Conservation (phyloP, 2,329 filamentous ascomycete genomes). For the Stachybotrys chartarum region DNA sequence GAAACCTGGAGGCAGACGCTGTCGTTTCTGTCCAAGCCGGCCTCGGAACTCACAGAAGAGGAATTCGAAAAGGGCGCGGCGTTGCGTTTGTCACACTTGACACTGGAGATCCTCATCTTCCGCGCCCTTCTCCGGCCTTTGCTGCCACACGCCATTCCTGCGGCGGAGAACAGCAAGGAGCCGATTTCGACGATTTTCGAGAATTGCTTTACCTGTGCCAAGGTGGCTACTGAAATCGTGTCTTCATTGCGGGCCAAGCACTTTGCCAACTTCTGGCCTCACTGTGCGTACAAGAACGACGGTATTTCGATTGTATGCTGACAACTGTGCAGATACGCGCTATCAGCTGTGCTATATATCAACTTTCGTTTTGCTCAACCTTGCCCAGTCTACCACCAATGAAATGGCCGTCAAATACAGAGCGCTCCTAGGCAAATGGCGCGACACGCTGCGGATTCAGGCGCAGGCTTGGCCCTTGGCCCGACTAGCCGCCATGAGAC, state of each 20-base stretch:
- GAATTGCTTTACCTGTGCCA: constrained; percentile 8
- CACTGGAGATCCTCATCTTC: constrained; percentile 17
- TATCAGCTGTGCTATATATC: constrained; percentile 17
- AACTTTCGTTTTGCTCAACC: constrained; percentile 14
- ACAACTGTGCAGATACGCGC: constrained; percentile 9
- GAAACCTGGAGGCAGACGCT: constrained; percentile 16
- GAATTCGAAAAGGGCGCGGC: constrained; percentile 13
- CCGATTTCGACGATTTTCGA: constrained; percentile 16
- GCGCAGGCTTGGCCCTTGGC: constrained; percentile 15
- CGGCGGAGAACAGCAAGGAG: constrained; percentile 7
- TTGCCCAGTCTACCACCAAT: constrained; percentile 12
- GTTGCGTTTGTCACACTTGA: constrained; percentile 14
- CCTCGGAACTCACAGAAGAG: constrained; percentile 10
- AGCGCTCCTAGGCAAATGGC: constrained; percentile 12
- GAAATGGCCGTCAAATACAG: constrained; percentile 9
- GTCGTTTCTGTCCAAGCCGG: constrained; percentile 12
- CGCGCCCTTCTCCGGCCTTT: constrained; percentile 14
- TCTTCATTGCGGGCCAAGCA: constrained; percentile 11
- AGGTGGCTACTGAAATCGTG: constrained; percentile 13
- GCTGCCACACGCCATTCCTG: constrained; percentile 4
- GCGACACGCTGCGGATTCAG: constrained; percentile 13
- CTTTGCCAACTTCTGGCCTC: constrained; percentile 16
- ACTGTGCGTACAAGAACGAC: constrained; percentile 5
- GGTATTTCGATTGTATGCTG: background rate
- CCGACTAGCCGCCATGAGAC: constrained; percentile 14